Base-by-base conservation (phyloP, 139 green algal species). In the Micractinium conductrix region DNA sequence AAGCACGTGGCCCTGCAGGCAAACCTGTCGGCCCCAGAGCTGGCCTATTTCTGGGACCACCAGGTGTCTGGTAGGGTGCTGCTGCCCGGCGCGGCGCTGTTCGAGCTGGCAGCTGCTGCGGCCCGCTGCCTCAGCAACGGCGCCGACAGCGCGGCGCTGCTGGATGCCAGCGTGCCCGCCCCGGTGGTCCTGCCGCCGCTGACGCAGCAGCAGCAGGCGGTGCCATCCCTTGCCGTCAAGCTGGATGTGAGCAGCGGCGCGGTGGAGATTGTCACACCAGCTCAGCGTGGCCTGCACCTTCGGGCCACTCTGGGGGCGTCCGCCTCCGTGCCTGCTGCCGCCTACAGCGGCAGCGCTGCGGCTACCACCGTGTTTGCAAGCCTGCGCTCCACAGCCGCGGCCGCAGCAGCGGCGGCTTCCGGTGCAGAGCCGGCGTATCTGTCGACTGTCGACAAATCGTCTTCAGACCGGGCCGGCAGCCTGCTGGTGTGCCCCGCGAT, bases 41-140 rank as follows among this genome's bases (percentile, higher is more conserved):
- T 92, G 1, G 79, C 86, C 0, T 97, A 90, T 81, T 69, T 97
- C 37, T 85, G 85, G 63, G 91, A 98, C 69, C 95, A 98, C 78
- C 63, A 88, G n/a, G 93, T 96, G 14, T 43, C 65, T 0, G 90
- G 89, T 12, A 84, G 85, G 26, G 68, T 83, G 1, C 85, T 96
- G 5, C 85, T 96, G 80, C 93, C 93, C 17, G 93, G 88, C 7
- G 87, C 93, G 10, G 92, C 89, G 60, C 92, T 95, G 84, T 84
- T 95, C 62, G 93, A 96, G 86, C 67, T 94, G 2, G 88, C 90
- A 9, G 81, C 88, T 5, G 92, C 91, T 0, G 81, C 89, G 4
- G 89, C 42, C 2, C 53, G 28, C n/a, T 40, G 28, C 24, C 37
- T 88, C 42, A 21, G 33, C n/a, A 21, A 16, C 2, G 69, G 16